phyloP scores from a whole-genome alignment of 192 early-diverging fungal genomes.

The Podila verticillata region DNA sequence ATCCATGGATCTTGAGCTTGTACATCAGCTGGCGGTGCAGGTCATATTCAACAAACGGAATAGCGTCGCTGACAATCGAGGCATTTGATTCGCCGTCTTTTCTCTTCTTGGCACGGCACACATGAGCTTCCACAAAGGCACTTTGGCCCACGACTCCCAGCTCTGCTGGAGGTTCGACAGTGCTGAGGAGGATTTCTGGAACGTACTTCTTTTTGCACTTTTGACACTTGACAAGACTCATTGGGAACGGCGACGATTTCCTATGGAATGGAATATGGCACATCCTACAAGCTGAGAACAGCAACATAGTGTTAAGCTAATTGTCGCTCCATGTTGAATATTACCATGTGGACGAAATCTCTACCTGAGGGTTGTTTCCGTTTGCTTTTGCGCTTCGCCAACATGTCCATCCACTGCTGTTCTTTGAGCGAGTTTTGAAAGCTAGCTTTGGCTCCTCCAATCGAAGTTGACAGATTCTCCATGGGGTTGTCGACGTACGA shows the following conservation, averaged over 20 bases:
- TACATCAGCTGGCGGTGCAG: conserved; percentile 83
- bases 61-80: conserved; percentile 74
- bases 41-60: conserved; percentile 88
- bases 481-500: conserved; percentile 34
- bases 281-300: conserved; percentile 53
- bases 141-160: conserved; percentile 72
- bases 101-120: conserved; percentile 59
- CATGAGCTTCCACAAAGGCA: conserved; percentile 80
- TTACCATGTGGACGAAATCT: too few relatives aligned
- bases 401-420: conserved; percentile 49
- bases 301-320: neutral
- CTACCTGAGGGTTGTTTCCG: conserved; percentile 44
- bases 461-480: conserved; percentile 20
- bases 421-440: conserved; percentile 45
- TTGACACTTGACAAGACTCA: conserved; percentile 72
- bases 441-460: conserved; percentile 28
- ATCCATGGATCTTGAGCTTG: conserved; percentile 79
- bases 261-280: conserved; percentile 77
- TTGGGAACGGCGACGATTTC: conserved; percentile 74
- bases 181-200: conserved; percentile 77
- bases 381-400: conserved; percentile 48
- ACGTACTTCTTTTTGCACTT: conserved; percentile 79
- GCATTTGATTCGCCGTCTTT: conserved; percentile 75
- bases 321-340: neutral
- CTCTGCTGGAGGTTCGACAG: conserved; percentile 79